Evolutionary conservation across 2,329 filamentous ascomycete species (phyloP), one percentile per base, ranked within the genome.

Genomic region (Pseudocercospora eumusae): DNA sequence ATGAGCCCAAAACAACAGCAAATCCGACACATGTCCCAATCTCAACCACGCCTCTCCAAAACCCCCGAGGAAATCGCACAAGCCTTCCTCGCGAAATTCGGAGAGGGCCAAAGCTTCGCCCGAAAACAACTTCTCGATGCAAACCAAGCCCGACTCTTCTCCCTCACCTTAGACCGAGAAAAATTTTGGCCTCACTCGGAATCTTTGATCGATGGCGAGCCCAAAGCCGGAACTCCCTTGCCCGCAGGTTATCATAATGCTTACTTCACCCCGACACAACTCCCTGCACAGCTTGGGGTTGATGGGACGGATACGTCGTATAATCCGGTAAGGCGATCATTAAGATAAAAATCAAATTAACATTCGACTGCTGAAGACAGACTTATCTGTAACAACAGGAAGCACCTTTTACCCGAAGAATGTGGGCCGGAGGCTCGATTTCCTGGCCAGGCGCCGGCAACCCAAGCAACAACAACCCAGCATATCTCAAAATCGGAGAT

Each of bases 251-350:
- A 63, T 28, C 63, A 65, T 36, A 60, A 57, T 25, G 57, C 57
- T 6, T 65, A 65, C 33, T 65, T 65, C 45, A 65, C 63, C 9
- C 63, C 63, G 7, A 52, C 52, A 1, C 57, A 60, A 15, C 47
- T 59, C 4, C 57, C 55, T 4, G 56, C 45, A 44, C 57, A 55
- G 9, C 54, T 65, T 0, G 63, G 63, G 1, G 59, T 63, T 13
- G 63, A 65, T 49, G 63, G 63, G 4, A 65, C 63, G 10, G 63
- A 65, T 28, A 65, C 61, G 25, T 61, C 63, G 3, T 60, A 63
- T n/a, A 65, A 65, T 57, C 63, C 63, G 4, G 59, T 53, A 42
- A 28, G 52, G n/a, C 15, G 10, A 10, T 20, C 7, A 6, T 45
- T 13, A 6, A 23, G 8, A 20, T 13, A 21, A 13, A 18, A 10